A percentile compares a stretch with the other conserved stretches of the same genome.
Evolutionary conservation across 768 basidiomycete genomes (phyloP).

Genomic region (Rubroboletus satanas): DNA sequence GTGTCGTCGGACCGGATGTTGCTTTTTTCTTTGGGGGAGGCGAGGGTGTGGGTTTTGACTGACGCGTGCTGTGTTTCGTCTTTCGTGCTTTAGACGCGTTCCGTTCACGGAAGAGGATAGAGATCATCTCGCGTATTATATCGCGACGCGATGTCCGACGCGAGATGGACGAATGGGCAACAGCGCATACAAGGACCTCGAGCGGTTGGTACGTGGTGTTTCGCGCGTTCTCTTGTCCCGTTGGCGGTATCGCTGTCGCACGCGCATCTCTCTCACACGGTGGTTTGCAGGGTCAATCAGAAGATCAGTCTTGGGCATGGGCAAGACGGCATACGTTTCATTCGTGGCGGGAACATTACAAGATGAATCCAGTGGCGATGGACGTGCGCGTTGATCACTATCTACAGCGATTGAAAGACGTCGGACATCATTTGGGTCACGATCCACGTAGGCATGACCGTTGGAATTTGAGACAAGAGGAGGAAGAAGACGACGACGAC

Average conservation of each 20-base stretch:
- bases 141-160: constrained; percentile 46
- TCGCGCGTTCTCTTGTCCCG: neutral
- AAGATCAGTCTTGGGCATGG: constrained; percentile 40
- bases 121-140: constrained; percentile 39
- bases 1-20: neutral
- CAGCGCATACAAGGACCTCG: constrained; percentile 42
- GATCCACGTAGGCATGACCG: constrained; percentile 22
- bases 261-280: neutral
- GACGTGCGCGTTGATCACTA: constrained; percentile 40
- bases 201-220: constrained; percentile 42
- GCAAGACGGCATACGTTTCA: constrained; percentile 47
- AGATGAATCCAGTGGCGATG: constrained; percentile 39
- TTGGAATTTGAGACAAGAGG: neutral
- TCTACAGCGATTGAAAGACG: constrained; percentile 2
- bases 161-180: constrained; percentile 46
- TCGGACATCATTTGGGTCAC: constrained; percentile 21
- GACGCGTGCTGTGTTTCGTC: neutral
- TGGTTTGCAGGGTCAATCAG: constrained; percentile 16
- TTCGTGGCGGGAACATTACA: constrained; percentile 64
- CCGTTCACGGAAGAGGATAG: constrained; percentile 42
- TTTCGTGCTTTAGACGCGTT: constrained; percentile 14
- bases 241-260: neutral
- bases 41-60: neutral
- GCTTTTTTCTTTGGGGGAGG: neutral
- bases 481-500: constrained; percentile 13